Percentiles rank a stretch among this genome's conserved stretches.
Evolutionary conservation across 179 eudicot genomes (phyloP).

Genomic region (Actinidia polygama): DNA sequence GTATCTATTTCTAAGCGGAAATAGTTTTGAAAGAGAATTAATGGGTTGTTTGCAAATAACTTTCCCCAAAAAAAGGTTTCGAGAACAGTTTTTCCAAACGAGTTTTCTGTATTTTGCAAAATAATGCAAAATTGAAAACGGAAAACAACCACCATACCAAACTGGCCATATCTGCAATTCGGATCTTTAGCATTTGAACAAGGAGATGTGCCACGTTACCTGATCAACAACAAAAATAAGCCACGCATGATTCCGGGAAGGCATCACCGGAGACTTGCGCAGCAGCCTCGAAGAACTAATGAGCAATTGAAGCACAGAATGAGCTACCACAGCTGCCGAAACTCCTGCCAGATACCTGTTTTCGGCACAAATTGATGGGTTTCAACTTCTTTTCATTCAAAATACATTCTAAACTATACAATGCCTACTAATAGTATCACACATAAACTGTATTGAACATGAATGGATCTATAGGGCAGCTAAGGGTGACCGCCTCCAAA

Average conservation of each 20-base stretch:
- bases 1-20: too few species aligned
- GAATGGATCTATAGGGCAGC: too few species aligned
- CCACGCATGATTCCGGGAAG: constrained; percentile 80
- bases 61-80: too few species aligned
- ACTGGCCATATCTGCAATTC: neutral
- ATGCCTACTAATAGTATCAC: neutral
- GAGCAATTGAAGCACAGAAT: constrained; percentile 70
- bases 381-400: neutral
- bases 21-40: too few species aligned
- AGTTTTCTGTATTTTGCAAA: too few species aligned
- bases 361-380: neutral
- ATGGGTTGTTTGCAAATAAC: too few species aligned
- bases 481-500: too few species aligned
- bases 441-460: neutral
- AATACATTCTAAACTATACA: constrained; percentile 5
- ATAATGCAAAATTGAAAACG: too few species aligned
- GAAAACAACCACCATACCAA: too few species aligned
- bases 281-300: constrained; percentile 52
- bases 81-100: too few species aligned
- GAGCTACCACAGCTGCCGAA: constrained; percentile 67
- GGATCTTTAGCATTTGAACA: neutral
- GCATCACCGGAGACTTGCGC: constrained; percentile 52
- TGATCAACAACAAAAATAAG: constrained; percentile 83
- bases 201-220: constrained; percentile 40
- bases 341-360: constrained; percentile 82